Base-by-base conservation (phyloP, 176 grass and related monocot genomes). In the Raddia guianensis region DNA sequence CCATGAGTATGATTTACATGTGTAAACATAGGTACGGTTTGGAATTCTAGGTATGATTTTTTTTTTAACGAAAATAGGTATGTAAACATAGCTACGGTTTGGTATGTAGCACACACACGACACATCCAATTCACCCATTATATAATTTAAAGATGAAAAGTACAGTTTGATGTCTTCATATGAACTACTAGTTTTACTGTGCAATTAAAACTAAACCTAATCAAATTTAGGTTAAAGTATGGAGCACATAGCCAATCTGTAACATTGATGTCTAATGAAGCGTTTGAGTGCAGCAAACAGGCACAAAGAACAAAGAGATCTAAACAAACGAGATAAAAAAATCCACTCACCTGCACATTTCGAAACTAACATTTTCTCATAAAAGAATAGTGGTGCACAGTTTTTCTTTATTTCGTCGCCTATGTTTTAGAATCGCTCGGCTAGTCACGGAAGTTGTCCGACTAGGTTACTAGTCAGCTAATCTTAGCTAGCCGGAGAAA, bases 241-340 rank as follows among this genome's bases (percentile, higher is more conserved):
- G 32, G 73, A 83, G 63, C 50, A 73, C 1, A n/a, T 63, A 45
- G 67, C 49, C 33, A 73, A 70, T 72, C 20, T 19, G 6, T 78
- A 33, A 59, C 7, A 58, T 32, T 14, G 14, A 80, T 14, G 78
- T 18, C 9, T 5, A 60, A 13, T 40, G 9, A 19, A 81, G 55
- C 1, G 3, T 43, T 32, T 34, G 12, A 49, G 46, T n/a, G 21
- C 18, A 32, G 18, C 4, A 12, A 82, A 64, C 37, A 81, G 63
- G 32, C 69, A 56, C 13, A 74, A 62, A 37, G 5, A 43, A 12
- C 15, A 45, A 37, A 40, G 6, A 16, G 10, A 84, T 20, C 18
- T 70, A 54, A 84, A 80, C 16, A 70, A 63, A 63, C 76, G 70
- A 64, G 18, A 68, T 60, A 5, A 7, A n/a, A 78, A 78, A 84